Evolutionary conservation across 2,329 filamentous ascomycete genomes (phyloP).

Genomic region (Penicillium sp.): DNA sequence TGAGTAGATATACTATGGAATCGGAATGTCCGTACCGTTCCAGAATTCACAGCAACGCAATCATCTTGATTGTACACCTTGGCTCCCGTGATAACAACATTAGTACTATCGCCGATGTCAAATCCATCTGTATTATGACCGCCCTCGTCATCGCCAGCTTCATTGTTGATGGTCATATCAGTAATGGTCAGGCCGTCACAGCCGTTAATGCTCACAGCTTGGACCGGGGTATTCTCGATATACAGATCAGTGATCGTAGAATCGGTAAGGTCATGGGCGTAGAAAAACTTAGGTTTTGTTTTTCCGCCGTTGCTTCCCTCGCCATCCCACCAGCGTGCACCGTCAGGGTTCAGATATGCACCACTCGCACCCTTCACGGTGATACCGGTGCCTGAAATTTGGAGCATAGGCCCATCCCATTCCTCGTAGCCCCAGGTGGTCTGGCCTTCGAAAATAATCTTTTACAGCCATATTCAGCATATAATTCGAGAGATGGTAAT

Average conservation of each 20-base stretch:
- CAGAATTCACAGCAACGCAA: slow-evolving; percentile 59
- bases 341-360: slow-evolving; percentile 12
- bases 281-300: slow-evolving; percentile 65
- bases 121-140: slow-evolving; percentile 61
- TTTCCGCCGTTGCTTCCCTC: slow-evolving; percentile 60
- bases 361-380: slow-evolving; percentile 14
- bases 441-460: slow-evolving; percentile 18
- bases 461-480: background rate
- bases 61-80: slow-evolving; percentile 62
- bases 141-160: slow-evolving; percentile 49
- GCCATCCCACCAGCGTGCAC: slow-evolving; percentile 59
- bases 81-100: slow-evolving; percentile 53
- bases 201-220: slow-evolving; percentile 39
- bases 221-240: slow-evolving; percentile 36
- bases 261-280: slow-evolving; percentile 35
- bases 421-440: slow-evolving; percentile 21
- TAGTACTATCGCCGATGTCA: slow-evolving; percentile 52
- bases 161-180: slow-evolving; percentile 57
- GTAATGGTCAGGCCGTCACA: slow-evolving; percentile 51
- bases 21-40: slow-evolving; percentile 24
- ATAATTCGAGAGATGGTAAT: background rate
- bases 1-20: too few species aligned
- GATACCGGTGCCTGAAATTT: slow-evolving; percentile 16
- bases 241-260: slow-evolving; percentile 32
- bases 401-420: slow-evolving; percentile 16